Conservation (phyloP, 805 yeast genomes). For the Metschnikowia santaceciliae region DNA sequence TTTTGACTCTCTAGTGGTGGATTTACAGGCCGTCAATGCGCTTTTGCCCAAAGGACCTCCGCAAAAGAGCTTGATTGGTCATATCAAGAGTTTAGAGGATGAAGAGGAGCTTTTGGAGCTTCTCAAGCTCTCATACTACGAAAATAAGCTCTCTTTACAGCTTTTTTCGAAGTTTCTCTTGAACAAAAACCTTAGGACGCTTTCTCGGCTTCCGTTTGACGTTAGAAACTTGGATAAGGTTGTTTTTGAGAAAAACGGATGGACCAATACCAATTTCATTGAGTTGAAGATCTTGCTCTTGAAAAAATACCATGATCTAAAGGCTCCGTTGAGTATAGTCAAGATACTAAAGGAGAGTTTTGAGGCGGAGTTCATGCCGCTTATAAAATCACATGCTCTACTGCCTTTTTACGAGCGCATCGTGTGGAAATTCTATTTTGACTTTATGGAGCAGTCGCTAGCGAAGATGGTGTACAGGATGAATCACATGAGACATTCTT, state of each 20-base stretch:
- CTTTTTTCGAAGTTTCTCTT: slow-evolving; percentile 25
- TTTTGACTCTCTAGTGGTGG: slow-evolving; percentile 24
- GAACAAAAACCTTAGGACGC: slow-evolving; percentile 20
- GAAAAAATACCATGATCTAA: slow-evolving; percentile 34
- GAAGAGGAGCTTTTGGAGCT: slow-evolving; percentile 23
- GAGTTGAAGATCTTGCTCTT: slow-evolving; percentile 31
- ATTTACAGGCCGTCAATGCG: slow-evolving; percentile 16
- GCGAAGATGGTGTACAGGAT: slow-evolving; percentile 21
- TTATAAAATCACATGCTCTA: slow-evolving; percentile 20
- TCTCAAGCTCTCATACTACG: slow-evolving; percentile 22
- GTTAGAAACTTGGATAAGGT: slow-evolving; percentile 18
- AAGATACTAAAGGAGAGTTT: slow-evolving; percentile 29
- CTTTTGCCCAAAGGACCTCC: slow-evolving; percentile 6
- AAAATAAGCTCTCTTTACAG: slow-evolving; percentile 24
- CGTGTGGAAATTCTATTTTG: slow-evolving; percentile 40
- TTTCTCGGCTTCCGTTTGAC: slow-evolving; percentile 17
- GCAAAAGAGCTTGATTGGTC: slow-evolving; percentile 17
- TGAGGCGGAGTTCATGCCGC: slow-evolving; percentile 21
- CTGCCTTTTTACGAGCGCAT: slow-evolving; percentile 38
- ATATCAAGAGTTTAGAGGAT: slow-evolving; percentile 16
- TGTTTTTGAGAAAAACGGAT: slow-evolving; percentile 20
- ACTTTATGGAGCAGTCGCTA: slow-evolving; percentile 23
- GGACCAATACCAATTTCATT: slow-evolving; percentile 20
- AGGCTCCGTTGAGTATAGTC: slow-evolving; percentile 29
- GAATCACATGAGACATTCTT: slow-evolving; percentile 21